Conservation (phyloP, 2,329 filamentous ascomycete genomes). For the Pestalotiopsis fici region DNA sequence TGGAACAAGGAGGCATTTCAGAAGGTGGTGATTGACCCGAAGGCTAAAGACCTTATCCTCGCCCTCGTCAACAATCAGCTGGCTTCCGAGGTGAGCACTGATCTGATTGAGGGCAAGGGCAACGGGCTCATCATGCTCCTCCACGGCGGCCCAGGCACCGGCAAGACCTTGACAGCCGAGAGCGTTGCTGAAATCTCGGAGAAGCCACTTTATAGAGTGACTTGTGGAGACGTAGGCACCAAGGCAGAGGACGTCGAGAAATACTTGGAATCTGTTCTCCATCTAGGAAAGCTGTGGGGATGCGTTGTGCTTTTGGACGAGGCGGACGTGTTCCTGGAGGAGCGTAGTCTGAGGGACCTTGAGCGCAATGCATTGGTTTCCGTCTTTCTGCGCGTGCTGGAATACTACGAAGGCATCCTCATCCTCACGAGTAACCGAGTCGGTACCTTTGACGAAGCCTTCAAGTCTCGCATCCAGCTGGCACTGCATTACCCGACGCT, state of each 20-base stretch:
- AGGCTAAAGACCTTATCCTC: too few species aligned
- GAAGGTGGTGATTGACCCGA: too few species aligned
- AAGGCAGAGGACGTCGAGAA: slow-evolving; percentile 32
- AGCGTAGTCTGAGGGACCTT: slow-evolving; percentile 30
- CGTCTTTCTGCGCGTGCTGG: neutral
- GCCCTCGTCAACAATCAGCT: too few species aligned
- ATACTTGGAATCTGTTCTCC: slow-evolving; percentile 30
- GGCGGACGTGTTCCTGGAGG: slow-evolving; percentile 38
- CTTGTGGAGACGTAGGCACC: slow-evolving; percentile 29
- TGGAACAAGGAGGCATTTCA: too few species aligned
- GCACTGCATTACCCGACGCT: slow-evolving; percentile 12
- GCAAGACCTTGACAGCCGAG: neutral
- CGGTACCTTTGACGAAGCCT: slow-evolving; percentile 13
- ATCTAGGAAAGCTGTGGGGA: slow-evolving; percentile 31
- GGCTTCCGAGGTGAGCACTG: too few species aligned
- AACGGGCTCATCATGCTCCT: too few species aligned
- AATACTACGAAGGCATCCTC: slow-evolving; percentile 12
- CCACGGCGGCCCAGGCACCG: neutral
- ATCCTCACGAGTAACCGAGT: slow-evolving; percentile 38
- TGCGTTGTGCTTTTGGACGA: slow-evolving; percentile 38
- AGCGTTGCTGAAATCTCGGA: slow-evolving; percentile 34
- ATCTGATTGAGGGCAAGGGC: too few species aligned
- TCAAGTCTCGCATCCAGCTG: neutral
- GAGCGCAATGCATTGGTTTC: slow-evolving; percentile 37
- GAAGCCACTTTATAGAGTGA: slow-evolving; percentile 34